phyloP scores from a whole-genome alignment of 805 yeast species.

The Zygosaccharomyces bailii region DNA sequence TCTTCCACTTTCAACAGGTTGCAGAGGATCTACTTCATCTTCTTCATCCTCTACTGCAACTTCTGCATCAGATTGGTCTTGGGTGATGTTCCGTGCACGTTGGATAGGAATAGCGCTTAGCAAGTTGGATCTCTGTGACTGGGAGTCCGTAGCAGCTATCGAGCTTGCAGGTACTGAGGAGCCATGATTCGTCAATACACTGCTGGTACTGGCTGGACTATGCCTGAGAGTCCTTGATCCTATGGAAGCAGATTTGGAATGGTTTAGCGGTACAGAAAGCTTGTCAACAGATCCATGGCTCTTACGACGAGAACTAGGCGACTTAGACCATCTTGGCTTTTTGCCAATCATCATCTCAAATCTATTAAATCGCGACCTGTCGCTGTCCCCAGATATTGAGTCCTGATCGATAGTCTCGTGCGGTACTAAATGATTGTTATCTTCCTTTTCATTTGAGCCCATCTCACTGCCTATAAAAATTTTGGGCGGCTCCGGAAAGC shows the following conservation, averaged over 20 bases:
- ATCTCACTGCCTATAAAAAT: conserved; percentile 1
- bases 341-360: conserved; percentile 25
- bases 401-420: conserved; percentile 13
- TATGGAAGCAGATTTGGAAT: conserved; percentile 7
- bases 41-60: conserved; percentile 14
- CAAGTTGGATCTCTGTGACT: conserved; percentile 10
- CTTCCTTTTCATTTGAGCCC: background rate
- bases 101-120: conserved; percentile 18
- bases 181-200: conserved; percentile 1
- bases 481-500: background rate
- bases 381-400: conserved; percentile 12
- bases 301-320: conserved; percentile 18
- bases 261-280: conserved; percentile 6
- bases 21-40: conserved; percentile 11
- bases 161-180: background rate
- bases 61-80: conserved; percentile 11
- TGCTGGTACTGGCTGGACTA: conserved; percentile 13
- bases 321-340: conserved; percentile 22
- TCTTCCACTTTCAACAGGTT: conserved; percentile 1
- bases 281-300: conserved; percentile 15
- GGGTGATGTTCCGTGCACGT: conserved; percentile 9
- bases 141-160: background rate
- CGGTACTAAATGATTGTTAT: conserved; percentile 7
- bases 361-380: conserved; percentile 17
- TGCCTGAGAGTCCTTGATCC: conserved; percentile 9